Percentiles rank a stretch among this genome's conserved stretches.
Evolutionary conservation across 2,329 filamentous ascomycete genomes (phyloP).

Genomic region (Domatiomyces globalis): DNA sequence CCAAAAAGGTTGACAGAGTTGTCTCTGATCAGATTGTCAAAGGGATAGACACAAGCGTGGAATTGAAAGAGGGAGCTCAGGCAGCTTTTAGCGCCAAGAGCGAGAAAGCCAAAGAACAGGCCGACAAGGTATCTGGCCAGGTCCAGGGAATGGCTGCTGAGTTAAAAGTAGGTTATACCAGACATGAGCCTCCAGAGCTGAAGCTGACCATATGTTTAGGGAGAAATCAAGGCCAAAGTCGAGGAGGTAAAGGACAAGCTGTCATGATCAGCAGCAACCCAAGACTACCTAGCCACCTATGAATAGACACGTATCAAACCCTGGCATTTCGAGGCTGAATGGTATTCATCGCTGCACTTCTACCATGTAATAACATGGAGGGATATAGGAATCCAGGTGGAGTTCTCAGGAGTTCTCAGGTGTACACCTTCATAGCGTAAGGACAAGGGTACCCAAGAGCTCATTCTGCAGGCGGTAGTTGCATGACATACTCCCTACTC

Average conservation of each 20-base stretch:
- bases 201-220: constrained; percentile 19
- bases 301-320: neutral
- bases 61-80: constrained; percentile 35
- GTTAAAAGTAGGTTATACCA: neutral
- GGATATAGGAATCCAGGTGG: neutral
- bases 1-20: constrained; percentile 43
- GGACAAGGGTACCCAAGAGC: neutral
- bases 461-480: constrained; percentile 44
- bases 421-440: neutral
- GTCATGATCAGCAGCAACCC: neutral
- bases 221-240: constrained; percentile 22
- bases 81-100: constrained; percentile 28
- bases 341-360: too few relatives aligned
- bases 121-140: constrained; percentile 25
- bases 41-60: constrained; percentile 48
- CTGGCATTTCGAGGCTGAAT: neutral
- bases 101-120: constrained; percentile 35
- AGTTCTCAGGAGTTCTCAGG: neutral
- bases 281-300: neutral
- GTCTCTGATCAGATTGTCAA: constrained; percentile 43
- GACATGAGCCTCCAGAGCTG: constrained; percentile 5
- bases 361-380: too few relatives aligned
- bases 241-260: neutral
- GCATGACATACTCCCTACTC: constrained; percentile 86
- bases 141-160: constrained; percentile 23